Evolutionary conservation across 495 filamentous ascomycete species (phyloP).

Genomic region (Podospora didyma): DNA sequence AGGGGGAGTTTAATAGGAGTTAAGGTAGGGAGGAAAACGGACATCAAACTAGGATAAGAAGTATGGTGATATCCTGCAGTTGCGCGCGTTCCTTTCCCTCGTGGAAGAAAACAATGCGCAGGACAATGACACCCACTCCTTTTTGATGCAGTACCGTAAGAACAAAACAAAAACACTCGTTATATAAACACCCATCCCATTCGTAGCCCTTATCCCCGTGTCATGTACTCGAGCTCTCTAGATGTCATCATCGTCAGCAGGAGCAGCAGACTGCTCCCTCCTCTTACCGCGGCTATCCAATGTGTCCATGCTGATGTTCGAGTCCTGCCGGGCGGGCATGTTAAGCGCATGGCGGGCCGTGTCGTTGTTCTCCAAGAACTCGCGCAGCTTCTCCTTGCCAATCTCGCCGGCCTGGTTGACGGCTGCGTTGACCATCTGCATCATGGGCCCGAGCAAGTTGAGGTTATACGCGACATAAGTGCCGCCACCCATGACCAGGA

Average conservation of each 20-base stretch:
- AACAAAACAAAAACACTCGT: slow-evolving; percentile 1
- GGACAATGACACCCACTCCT: background rate
- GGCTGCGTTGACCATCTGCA: slow-evolving; percentile 90
- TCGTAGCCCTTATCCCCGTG: background rate
- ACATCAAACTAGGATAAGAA: slow-evolving; percentile 13
- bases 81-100: too few species aligned
- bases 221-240: slow-evolving; percentile 20
- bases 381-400: slow-evolving; percentile 80
- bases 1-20: background rate
- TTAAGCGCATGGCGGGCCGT: slow-evolving; percentile 75
- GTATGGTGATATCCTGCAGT: slow-evolving; percentile 16
- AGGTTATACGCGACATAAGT: slow-evolving; percentile 88
- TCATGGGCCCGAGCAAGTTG: slow-evolving; percentile 92
- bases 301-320: slow-evolving; percentile 53
- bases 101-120: background rate
- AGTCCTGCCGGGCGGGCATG: slow-evolving; percentile 49
- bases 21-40: too few species aligned
- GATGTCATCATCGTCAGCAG: slow-evolving; percentile 37
- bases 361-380: slow-evolving; percentile 79
- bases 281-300: slow-evolving; percentile 59
- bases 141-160: slow-evolving; percentile 4
- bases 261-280: slow-evolving; percentile 17
- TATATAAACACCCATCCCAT: background rate
- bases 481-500: slow-evolving; percentile 68
- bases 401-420: slow-evolving; percentile 80